Percentiles rank a stretch among this genome's conserved stretches.
Conservation (phyloP, 441 rosid species). For the Syzygium malaccense region DNA sequence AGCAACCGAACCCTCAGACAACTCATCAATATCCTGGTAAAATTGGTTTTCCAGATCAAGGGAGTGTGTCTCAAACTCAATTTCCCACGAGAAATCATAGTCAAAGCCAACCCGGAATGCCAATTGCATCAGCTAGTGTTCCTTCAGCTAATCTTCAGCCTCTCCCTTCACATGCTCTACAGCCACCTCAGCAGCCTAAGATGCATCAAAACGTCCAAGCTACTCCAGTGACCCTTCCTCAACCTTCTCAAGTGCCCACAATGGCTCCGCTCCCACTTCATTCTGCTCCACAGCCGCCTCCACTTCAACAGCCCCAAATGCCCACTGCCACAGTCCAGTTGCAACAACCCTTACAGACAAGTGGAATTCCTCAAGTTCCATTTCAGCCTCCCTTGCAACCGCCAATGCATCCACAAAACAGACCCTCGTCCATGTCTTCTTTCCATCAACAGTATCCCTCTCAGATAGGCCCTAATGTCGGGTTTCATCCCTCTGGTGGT, state of each 20-base stretch:
- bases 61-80: conserved; percentile 36
- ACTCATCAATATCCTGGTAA: conserved; percentile 33
- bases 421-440: conserved; percentile 36
- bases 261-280: conserved; percentile 45
- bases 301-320: conserved; percentile 62
- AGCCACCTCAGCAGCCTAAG: conserved; percentile 23
- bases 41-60: conserved; percentile 48
- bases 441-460: conserved; percentile 69
- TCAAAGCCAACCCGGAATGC: conserved; percentile 39
- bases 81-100: conserved; percentile 49
- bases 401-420: conserved; percentile 46
- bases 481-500: conserved; percentile 59
- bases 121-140: conserved; percentile 37
- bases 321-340: conserved; percentile 53
- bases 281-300: conserved; percentile 47
- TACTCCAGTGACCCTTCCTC: conserved; percentile 39
- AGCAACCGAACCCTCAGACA: conserved; percentile 41
- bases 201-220: conserved; percentile 50
- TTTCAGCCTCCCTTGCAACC: conserved; percentile 49
- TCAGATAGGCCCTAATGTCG: conserved; percentile 52
- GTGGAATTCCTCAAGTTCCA: conserved; percentile 34
- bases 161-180: conserved; percentile 47
- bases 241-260: conserved; percentile 49
- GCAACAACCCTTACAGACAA: conserved; percentile 60
- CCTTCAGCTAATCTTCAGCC: conserved; percentile 53